Percentiles rank a stretch among this genome's conserved stretches.
Evolutionary conservation across 176 grass and related monocot genomes (phyloP).

Genomic region (Oryza meyeriana): DNA sequence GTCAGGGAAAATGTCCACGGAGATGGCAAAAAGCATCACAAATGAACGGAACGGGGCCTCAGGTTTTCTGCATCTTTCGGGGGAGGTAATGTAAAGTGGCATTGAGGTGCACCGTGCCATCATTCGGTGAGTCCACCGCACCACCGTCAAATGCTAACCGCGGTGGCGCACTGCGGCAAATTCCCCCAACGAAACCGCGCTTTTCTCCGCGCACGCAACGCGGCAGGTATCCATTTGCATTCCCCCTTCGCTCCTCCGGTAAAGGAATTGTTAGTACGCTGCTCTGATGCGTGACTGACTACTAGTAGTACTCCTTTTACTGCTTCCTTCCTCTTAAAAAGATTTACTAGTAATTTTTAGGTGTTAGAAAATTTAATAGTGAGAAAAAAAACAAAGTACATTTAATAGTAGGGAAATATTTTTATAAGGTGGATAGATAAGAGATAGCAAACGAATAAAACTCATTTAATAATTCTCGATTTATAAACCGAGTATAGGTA

Average conservation of each 20-base stretch:
- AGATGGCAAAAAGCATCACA: neutral
- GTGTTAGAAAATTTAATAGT: too few species aligned
- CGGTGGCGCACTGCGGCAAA: conserved; percentile 7
- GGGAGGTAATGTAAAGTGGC: neutral
- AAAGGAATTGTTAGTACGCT: neutral
- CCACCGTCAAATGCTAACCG: neutral
- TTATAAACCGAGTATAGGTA: too few species aligned
- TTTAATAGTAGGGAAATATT: too few species aligned
- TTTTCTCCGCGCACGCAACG: neutral
- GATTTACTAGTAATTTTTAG: too few species aligned
- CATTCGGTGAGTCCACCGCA: neutral
- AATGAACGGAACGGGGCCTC: neutral
- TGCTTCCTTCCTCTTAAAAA: too few species aligned
- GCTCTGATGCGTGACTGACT: too few species aligned
- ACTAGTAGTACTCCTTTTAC: too few species aligned
- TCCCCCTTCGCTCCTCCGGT: neutral
- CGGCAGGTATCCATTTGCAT: neutral
- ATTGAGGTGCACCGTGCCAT: neutral
- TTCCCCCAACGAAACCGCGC: neutral
- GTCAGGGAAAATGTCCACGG: neutral
- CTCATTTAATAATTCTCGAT: too few species aligned
- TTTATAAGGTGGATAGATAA: too few species aligned
- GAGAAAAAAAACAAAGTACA: too few species aligned
- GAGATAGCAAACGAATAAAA: too few species aligned
- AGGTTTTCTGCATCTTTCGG: neutral